A percentile compares a stretch with the other conserved stretches of the same genome.
These are phyloP conservation scores for Lentinula guzmanii DNA, from an alignment of 768 basidiomycete species.

Conservation along the genomic window DNA sequence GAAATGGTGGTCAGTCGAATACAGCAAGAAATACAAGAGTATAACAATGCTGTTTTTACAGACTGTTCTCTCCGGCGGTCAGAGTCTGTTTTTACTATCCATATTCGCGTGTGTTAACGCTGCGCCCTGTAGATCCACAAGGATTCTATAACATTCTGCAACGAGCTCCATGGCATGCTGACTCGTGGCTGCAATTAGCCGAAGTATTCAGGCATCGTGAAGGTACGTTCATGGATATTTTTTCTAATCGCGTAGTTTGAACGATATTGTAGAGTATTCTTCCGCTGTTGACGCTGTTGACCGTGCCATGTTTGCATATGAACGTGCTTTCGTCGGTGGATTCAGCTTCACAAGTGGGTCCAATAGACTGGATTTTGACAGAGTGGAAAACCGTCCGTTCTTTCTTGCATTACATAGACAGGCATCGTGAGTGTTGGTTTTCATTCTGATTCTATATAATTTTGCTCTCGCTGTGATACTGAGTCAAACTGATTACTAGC, in stretches of 20 bases:
- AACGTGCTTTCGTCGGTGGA: slow-evolving; percentile 80
- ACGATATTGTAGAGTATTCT: slow-evolving; percentile 55
- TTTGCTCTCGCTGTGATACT: not conserved
- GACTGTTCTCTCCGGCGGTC: slow-evolving; percentile 78
- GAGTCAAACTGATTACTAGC: not conserved
- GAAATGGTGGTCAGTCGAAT: slow-evolving; percentile 87
- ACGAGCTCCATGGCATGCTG: slow-evolving; percentile 85
- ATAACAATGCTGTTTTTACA: slow-evolving; percentile 77
- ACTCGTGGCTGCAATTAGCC: slow-evolving; percentile 82
- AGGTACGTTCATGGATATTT: slow-evolving; percentile 37
- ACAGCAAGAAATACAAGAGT: slow-evolving; percentile 78
- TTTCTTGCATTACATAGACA: slow-evolving; percentile 85
- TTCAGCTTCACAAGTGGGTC: slow-evolving; percentile 81
- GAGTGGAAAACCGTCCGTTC: slow-evolving; percentile 88
- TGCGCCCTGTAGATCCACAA: slow-evolving; percentile 54
- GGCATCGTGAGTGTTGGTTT: slow-evolving; percentile 49
- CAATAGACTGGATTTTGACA: slow-evolving; percentile 84
- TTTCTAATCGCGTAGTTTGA: not conserved
- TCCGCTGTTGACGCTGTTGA: slow-evolving; percentile 86
- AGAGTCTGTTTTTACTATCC: slow-evolving; percentile 22
- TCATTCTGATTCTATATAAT: not conserved
- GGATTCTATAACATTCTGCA: slow-evolving; percentile 72
- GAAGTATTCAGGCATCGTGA: slow-evolving; percentile 86
- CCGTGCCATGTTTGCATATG: slow-evolving; percentile 90
- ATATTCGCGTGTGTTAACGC: not conserved